Evolutionary conservation across 805 yeast species (phyloP), one percentile per base, ranked within the genome.

Genomic region (Yarrowia phangngaensis): DNA sequence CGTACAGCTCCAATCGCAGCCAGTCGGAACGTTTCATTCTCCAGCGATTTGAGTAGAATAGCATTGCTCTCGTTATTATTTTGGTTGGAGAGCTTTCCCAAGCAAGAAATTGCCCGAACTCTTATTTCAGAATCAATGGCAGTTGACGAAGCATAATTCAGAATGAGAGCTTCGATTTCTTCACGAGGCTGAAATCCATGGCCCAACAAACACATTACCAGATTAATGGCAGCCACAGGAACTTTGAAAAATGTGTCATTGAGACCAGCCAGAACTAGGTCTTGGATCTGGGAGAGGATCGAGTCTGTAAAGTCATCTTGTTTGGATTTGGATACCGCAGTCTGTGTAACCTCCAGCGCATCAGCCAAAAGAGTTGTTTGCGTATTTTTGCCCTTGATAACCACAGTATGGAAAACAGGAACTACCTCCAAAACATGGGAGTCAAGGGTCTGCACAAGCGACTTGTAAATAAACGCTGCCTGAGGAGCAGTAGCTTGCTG

Each of bases 121-220:
- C 72, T 58, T 5, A 68, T 56, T 26, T 67, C 72, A 50, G 67
- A 59, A 32, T 64, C 71, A 22, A 61, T 58, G 29, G 70, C 64
- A 2, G 67, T 52, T 2, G 65, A 58, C 0, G 58, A 49, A 4
- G 69, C 71, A 28, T 64, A 63, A 2, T 60, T 57, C 8, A 66
- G 56, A 3, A 72, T 69, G 22, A 69, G 56, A 6, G 51, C 36
- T 54, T 56, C 56, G 52, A 56, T 34, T 55, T 57, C 54, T 51
- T 50, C 20, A 20, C 16, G 12, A 23, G 20, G 32, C 33, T 29
- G 20, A 23, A 38, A 32, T 27, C 17, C 41, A 20, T 20, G 35
- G 38, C 26, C 30, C 28, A 34, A 16, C 45, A 33, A 17, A 11
- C 23, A 17, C 20, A 29, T 20, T 15, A 30, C 35, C 12, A 28